phyloP scores from a whole-genome alignment of 176 grass and related monocot genomes.

The Ananas comosus region DNA sequence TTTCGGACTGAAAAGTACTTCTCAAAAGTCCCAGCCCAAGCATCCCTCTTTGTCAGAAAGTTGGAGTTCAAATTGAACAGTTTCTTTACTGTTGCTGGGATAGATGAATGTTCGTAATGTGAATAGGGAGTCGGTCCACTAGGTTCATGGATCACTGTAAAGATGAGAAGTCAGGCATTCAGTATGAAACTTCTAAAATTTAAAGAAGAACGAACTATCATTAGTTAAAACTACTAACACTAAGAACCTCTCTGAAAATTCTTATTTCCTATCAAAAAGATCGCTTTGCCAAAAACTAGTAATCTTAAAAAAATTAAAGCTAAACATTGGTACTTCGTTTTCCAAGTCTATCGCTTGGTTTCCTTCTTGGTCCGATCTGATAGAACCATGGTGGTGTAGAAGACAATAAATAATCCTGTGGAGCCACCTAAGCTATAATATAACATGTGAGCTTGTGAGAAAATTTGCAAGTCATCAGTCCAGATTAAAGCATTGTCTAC shows the following conservation, averaged over 20 bases:
- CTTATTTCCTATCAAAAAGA: background rate
- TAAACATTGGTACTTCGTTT: background rate
- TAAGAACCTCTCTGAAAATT: constrained; percentile 1
- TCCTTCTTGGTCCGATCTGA: no score
- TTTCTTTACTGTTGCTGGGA: constrained; percentile 33
- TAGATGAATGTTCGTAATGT: constrained; percentile 29
- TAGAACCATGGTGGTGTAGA: no score
- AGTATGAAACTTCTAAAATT: background rate
- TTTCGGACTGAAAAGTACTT: constrained; percentile 12
- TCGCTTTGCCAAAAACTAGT: background rate
- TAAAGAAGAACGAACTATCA: background rate
- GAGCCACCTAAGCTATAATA: no score
- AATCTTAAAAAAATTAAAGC: background rate
- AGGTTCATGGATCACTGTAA: constrained; percentile 25
- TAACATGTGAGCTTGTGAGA: no score
- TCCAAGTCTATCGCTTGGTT: background rate
- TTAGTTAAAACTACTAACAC: background rate
- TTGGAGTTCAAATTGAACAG: constrained; percentile 25
- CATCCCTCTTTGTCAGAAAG: constrained; percentile 30
- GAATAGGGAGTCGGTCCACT: constrained; percentile 22
- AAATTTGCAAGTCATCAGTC: no score
- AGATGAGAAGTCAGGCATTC: background rate
- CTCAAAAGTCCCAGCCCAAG: constrained; percentile 31
- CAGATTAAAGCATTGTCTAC: no score
- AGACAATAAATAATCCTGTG: no score